Evolutionary conservation across 2,329 filamentous ascomycete species (phyloP).

Genomic region (Dendryphion nanum): DNA sequence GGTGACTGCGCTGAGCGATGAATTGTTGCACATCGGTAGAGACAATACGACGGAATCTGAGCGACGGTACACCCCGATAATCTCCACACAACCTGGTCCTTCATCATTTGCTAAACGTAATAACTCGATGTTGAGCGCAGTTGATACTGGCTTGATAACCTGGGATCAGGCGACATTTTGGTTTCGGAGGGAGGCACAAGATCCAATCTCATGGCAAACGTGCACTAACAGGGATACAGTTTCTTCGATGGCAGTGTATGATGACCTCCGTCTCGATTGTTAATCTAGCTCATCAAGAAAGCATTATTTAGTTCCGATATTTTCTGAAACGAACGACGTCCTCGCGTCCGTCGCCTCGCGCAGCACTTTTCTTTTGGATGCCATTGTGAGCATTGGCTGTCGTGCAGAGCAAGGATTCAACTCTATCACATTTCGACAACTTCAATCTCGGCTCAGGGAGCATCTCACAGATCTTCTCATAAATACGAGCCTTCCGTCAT

Average conservation of each 20-base stretch:
- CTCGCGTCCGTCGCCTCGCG: conserved; percentile 47
- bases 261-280: not conserved
- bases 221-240: conserved; percentile 7
- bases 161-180: conserved; percentile 24
- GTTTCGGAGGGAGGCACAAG: conserved; percentile 18
- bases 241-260: conserved; percentile 33
- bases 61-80: too few species aligned
- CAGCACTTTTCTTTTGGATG: conserved; percentile 52
- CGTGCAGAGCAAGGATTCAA: conserved; percentile 46
- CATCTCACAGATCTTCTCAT: conserved; percentile 50
- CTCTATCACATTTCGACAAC: conserved; percentile 36
- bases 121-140: conserved; percentile 12
- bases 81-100: too few species aligned
- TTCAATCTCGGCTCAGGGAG: conserved; percentile 31
- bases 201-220: not conserved
- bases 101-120: too few species aligned
- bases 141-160: conserved; percentile 23
- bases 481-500: conserved; percentile 36
- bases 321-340: conserved; percentile 47
- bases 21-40: too few species aligned
- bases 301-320: conserved; percentile 52
- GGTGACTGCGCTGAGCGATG: conserved; percentile 13
- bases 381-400: conserved; percentile 54
- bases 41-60: too few species aligned
- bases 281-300: conserved; percentile 13